Percentiles rank a stretch among this genome's conserved stretches.
Conservation (phyloP, 2,329 filamentous ascomycete genomes). For the Catunica adiposa region DNA sequence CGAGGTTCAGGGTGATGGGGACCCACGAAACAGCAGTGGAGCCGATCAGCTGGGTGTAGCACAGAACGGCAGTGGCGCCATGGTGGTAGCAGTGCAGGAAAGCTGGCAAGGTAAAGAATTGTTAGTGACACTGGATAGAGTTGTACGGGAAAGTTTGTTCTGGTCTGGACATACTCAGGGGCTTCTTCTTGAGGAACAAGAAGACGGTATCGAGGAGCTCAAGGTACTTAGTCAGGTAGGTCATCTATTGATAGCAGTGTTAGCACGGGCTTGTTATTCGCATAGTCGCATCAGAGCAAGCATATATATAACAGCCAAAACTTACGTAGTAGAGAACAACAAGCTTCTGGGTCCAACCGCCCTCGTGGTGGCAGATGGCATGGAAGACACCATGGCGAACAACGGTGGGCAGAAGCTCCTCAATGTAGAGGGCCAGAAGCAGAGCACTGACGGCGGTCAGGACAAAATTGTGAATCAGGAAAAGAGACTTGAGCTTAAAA, state of each 20-base stretch:
- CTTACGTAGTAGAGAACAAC: slow-evolving; percentile 94
- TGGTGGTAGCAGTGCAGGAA: slow-evolving; percentile 99
- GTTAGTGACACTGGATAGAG: slow-evolving; percentile 3
- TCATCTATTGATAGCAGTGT: slow-evolving; percentile 43
- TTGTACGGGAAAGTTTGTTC: not conserved
- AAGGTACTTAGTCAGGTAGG: slow-evolving; percentile 96
- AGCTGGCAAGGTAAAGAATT: slow-evolving; percentile 22
- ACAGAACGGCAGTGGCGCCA: slow-evolving; percentile 86
- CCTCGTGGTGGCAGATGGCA: slow-evolving; percentile 63
- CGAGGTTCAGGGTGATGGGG: slow-evolving; percentile 78
- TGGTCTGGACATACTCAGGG: slow-evolving; percentile 38
- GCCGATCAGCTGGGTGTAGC: slow-evolving; percentile 93
- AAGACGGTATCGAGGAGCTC: slow-evolving; percentile 92
- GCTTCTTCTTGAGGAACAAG: slow-evolving; percentile 99
- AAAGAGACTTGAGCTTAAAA: slow-evolving; percentile 71
- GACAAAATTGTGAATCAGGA: slow-evolving; percentile 94
- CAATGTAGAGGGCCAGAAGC: slow-evolving; percentile 70
- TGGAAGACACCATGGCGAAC: slow-evolving; percentile 71
- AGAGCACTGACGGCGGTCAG: slow-evolving; percentile 70
- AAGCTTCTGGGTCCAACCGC: slow-evolving; percentile 86
- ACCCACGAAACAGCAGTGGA: slow-evolving; percentile 92
- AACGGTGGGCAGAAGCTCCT: slow-evolving; percentile 77
- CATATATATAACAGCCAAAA: not conserved
- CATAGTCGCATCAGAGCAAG: not conserved
- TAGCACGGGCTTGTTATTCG: slow-evolving; percentile 7